A percentile compares a stretch with the other conserved stretches of the same genome.
Conservation (phyloP, 2,329 filamentous ascomycete species). For the Akanthomyces uredinophilus region DNA sequence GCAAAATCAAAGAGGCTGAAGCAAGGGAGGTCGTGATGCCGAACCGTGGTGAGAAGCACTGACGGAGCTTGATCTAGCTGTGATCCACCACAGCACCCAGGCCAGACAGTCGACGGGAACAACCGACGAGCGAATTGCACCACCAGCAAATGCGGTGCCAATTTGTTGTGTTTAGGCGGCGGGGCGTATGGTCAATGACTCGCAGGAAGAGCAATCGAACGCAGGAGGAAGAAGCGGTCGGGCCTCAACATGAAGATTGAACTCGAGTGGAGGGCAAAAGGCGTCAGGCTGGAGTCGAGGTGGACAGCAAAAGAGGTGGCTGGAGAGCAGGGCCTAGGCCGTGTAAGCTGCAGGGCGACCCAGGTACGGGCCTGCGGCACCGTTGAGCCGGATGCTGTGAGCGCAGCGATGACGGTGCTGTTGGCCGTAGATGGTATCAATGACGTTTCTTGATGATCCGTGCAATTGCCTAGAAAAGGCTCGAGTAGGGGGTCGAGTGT, state of each 20-base stretch:
- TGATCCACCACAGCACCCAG: constrained; percentile 1
- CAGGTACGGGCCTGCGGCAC: neutral
- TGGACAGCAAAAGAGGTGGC: constrained; percentile 11
- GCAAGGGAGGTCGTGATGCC: neutral
- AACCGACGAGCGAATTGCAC: neutral
- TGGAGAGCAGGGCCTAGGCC: constrained; percentile 9
- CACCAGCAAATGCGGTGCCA: neutral
- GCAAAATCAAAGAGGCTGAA: constrained; percentile 7
- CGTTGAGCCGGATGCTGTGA: neutral
- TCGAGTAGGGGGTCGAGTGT: neutral
- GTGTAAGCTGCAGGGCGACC: neutral
- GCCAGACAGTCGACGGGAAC: neutral
- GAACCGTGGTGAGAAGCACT: neutral
- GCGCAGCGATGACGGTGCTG: neutral
- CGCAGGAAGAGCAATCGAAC: constrained; percentile 3
- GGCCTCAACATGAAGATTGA: constrained; percentile 2
- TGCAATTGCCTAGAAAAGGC: neutral
- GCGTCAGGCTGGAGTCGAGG: constrained; percentile 1
- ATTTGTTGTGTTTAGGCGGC: neutral
- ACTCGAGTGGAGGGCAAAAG: neutral
- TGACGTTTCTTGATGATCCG: neutral
- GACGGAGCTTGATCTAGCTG: constrained; percentile 4
- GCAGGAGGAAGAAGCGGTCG: constrained; percentile 12
- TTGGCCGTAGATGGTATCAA: neutral
- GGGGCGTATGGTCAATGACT: constrained; percentile 4